Evolutionary conservation across 805 yeast genomes (phyloP).

Genomic region (Naumovozyma baii): DNA sequence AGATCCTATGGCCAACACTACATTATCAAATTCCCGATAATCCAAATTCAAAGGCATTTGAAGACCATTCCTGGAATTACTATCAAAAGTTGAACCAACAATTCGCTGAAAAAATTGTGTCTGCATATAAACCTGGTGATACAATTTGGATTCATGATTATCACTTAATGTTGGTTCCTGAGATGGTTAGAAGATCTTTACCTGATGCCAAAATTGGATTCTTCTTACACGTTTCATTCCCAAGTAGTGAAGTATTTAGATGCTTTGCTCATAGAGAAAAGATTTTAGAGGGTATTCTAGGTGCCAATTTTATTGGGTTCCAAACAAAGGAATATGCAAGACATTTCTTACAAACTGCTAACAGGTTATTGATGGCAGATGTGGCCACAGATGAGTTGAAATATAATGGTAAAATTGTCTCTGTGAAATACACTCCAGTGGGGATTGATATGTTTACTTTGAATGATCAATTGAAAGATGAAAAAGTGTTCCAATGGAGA

Average conservation of each 20-base stretch:
- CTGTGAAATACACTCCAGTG: conserved; percentile 54
- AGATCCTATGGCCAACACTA: conserved; percentile 91
- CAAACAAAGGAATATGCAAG: conserved; percentile 90
- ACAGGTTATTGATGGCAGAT: conserved; percentile 74
- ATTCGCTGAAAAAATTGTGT: conserved; percentile 68
- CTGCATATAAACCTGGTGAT: conserved; percentile 62
- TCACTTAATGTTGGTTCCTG: conserved; percentile 79
- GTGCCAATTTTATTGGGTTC: conserved; percentile 79
- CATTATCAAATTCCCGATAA: conserved; percentile 92
- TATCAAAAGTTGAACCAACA: conserved; percentile 66
- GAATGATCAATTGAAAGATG: conserved; percentile 35
- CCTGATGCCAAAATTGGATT: conserved; percentile 87
- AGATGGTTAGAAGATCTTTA: conserved; percentile 62
- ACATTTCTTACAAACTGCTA: conserved; percentile 87
- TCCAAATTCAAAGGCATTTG: conserved; percentile 88
- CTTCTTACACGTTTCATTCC: conserved; percentile 88
- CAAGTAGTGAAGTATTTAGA: conserved; percentile 89
- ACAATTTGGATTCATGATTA: conserved; percentile 90
- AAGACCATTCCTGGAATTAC: conserved; percentile 88
- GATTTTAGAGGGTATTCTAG: conserved; percentile 72
- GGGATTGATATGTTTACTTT: conserved; percentile 69
- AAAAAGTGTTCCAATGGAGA: conserved; percentile 56
- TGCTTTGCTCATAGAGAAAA: conserved; percentile 81
- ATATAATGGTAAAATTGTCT: conserved; percentile 48
- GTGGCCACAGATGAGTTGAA: conserved; percentile 49